Percentiles rank a stretch among this genome's conserved stretches.
These are phyloP conservation scores for Mytilinidion resinicola DNA, from an alignment of 495 filamentous ascomycete species.

Conservation along the genomic window DNA sequence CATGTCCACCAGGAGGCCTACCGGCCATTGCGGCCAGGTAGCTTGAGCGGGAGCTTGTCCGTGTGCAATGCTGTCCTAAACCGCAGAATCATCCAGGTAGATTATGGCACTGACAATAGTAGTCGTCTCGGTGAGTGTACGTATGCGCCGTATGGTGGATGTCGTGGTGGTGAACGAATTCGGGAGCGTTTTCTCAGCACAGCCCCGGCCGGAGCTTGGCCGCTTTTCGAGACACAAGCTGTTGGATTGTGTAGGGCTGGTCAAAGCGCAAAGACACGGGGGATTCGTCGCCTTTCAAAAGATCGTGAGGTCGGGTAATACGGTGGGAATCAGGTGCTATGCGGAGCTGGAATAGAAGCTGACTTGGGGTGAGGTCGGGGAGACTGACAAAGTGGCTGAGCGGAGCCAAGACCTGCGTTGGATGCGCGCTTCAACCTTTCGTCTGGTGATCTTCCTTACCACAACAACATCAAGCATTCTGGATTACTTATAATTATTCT, in stretches of 20 bases:
- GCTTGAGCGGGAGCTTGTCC: slow-evolving; percentile 7
- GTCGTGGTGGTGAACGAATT: slow-evolving; percentile 7
- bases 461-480: too few species aligned
- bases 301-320: too few species aligned
- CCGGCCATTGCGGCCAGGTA: slow-evolving; percentile 51
- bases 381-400: too few species aligned
- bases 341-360: too few species aligned
- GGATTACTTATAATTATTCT: too few species aligned
- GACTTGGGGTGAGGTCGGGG: too few species aligned
- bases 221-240: slow-evolving; percentile 10
- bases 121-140: background rate
- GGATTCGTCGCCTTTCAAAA: too few species aligned
- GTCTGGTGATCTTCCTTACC: too few species aligned
- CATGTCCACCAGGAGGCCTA: slow-evolving; percentile 54
- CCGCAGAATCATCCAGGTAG: slow-evolving; percentile 15
- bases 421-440: too few species aligned
- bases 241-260: background rate
- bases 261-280: too few species aligned
- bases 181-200: slow-evolving; percentile 3
- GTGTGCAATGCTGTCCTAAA: slow-evolving; percentile 6
- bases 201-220: slow-evolving; percentile 22
- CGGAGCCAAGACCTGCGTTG: too few species aligned
- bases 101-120: background rate
- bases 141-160: background rate
- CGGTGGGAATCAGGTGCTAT: too few species aligned